These are phyloP conservation scores for Diaporthe caulivora DNA, from an alignment of 2,329 filamentous ascomycete genomes.

Conservation along the genomic window DNA sequence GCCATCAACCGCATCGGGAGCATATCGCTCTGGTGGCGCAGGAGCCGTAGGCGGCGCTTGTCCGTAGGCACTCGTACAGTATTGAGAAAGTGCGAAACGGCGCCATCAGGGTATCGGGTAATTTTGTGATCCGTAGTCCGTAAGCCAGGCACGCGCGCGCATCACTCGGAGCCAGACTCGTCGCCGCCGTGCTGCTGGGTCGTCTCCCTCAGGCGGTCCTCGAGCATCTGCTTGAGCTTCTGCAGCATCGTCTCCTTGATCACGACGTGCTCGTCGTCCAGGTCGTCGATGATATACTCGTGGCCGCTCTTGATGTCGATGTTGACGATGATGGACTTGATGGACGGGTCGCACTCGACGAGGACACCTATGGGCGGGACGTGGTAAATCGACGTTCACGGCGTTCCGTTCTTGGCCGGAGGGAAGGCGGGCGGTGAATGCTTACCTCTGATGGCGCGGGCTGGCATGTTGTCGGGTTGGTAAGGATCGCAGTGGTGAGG, in stretches of 20 bases:
- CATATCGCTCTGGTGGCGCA: background rate
- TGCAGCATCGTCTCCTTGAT: slow-evolving; percentile 81
- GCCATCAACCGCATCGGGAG: background rate
- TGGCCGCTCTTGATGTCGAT: slow-evolving; percentile 79
- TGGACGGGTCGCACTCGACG: slow-evolving; percentile 86
- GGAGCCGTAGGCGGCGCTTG: background rate
- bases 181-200: slow-evolving; percentile 58
- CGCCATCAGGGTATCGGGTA: background rate
- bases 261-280: slow-evolving; percentile 81
- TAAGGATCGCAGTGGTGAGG: background rate
- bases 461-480: slow-evolving; percentile 58
- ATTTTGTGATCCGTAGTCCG: background rate
- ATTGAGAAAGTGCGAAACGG: background rate
- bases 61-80: background rate
- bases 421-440: background rate
- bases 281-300: slow-evolving; percentile 82
- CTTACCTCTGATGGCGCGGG: slow-evolving; percentile 67
- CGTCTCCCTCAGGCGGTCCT: slow-evolving; percentile 67
- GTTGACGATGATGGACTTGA: slow-evolving; percentile 86
- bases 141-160: background rate
- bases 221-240: slow-evolving; percentile 75
- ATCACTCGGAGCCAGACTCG: slow-evolving; percentile 64
- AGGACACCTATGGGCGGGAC: slow-evolving; percentile 70
- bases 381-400: slow-evolving; percentile 35
- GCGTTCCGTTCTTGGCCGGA: background rate